Evolutionary conservation across 2,329 filamentous ascomycete species (phyloP), one percentile per base, ranked within the genome.

Genomic region (Fusarium caatingaense): DNA sequence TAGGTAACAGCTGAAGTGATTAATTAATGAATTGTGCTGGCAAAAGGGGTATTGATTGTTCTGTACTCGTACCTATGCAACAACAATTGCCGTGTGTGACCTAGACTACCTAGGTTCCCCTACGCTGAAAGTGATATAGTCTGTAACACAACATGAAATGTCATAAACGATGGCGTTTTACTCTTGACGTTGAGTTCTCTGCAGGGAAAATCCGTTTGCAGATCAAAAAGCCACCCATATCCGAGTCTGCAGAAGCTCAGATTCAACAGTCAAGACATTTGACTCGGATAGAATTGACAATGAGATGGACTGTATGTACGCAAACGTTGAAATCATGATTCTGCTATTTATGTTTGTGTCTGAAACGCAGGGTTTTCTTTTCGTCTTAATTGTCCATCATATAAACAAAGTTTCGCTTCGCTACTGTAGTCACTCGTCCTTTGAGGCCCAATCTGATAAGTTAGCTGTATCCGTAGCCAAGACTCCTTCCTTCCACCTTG

Each of bases 331-430:
- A 53, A 54, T 49, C 15, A 55, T 18, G 32, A 37, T 5, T 37
- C 32, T 37, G 32, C 1, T 18, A 11, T 6, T 11, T 37, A 9
- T 30, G 13, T 8, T 9, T 8, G 32, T 27, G 8, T 53, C 25
- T 20, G 34, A 25, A 47, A 25, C 25, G 11, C 37, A 40, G 23
- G n/a, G 49, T 42, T 28, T 53, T 51, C 27, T 53, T 40, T 15
- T 15, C 16, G 32, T 64, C 64, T 59, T 66, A 55, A 54, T 53
- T 64, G 58, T 47, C 30, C 42, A 50, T 47, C 46, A 66, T 71
- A 70, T 68, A 70, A 69, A 68, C 54, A 64, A 70, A 58, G 60
- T 64, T 64, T 63, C 53, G 42, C 63, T 56, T 63, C 49, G 37
- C 63, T 56, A 51, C 58, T 48, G 62, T 51, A 20, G 23, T 21